Conservation (phyloP, 2,329 filamentous ascomycete species). For the Cladosporium cucumerinum region DNA sequence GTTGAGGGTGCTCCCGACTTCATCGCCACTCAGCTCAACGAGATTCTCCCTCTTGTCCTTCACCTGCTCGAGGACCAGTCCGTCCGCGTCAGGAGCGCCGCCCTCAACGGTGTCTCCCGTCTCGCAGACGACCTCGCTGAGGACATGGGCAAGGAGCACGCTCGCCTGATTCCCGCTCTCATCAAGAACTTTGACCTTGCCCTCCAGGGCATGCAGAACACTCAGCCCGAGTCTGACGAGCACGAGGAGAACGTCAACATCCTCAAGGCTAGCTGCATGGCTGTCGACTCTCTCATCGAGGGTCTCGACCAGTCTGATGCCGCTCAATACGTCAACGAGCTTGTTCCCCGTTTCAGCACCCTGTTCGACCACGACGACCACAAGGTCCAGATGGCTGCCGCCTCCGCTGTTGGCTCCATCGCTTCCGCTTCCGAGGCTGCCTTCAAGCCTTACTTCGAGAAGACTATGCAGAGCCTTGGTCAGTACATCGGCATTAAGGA, state of each 20-base stretch:
- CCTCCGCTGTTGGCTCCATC: conserved; percentile 85
- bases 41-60: conserved; percentile 80
- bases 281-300: conserved; percentile 86
- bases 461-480: conserved; percentile 85
- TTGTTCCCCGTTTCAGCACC: conserved; percentile 79
- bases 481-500: conserved; percentile 83
- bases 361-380: conserved; percentile 81
- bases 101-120: conserved; percentile 81
- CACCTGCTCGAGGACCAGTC: conserved; percentile 82
- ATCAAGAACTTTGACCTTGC: conserved; percentile 87
- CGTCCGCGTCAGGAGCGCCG: conserved; percentile 77
- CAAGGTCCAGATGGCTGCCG: conserved; percentile 85
- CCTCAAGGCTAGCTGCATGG: conserved; percentile 83
- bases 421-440: conserved; percentile 77
- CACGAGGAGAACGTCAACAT: conserved; percentile 77
- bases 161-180: conserved; percentile 76
- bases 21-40: conserved; percentile 84
- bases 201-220: conserved; percentile 59
- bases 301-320: conserved; percentile 79
- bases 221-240: conserved; percentile 42
- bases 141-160: conserved; percentile 81
- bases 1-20: conserved; percentile 97
- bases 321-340: conserved; percentile 73
- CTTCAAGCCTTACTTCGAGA: conserved; percentile 88
- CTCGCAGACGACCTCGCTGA: conserved; percentile 91